These are phyloP conservation scores for Heterobasidion occidentale DNA, from an alignment of 1,284 basidiomycete species.

Conservation along the genomic window DNA sequence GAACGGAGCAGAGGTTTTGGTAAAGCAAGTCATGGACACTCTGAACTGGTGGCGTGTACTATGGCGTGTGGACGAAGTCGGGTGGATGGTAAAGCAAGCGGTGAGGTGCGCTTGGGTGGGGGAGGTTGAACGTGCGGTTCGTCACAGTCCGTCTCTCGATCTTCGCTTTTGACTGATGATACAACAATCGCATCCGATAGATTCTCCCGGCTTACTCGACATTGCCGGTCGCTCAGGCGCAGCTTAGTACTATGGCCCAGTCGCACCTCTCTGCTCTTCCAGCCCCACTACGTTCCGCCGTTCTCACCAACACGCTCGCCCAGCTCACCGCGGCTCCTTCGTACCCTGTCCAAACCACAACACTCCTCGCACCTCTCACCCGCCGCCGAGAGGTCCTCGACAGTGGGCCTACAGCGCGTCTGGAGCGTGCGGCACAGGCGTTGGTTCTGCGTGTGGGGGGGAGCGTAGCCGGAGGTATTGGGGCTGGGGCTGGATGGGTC, in stretches of 20 bases:
- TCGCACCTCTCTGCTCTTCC: constrained; percentile 39
- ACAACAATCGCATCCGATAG: not conserved
- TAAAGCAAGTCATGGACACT: constrained; percentile 43
- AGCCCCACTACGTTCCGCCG: constrained; percentile 49
- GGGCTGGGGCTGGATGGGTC: constrained; percentile 42
- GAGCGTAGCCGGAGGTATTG: constrained; percentile 52
- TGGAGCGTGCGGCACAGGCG: constrained; percentile 64
- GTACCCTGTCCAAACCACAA: constrained; percentile 38
- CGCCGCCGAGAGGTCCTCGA: constrained; percentile 53
- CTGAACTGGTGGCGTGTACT: constrained; percentile 59
- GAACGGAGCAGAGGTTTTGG: constrained; percentile 35
- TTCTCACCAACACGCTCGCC: constrained; percentile 62
- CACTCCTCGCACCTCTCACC: constrained; percentile 50
- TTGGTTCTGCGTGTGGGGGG: constrained; percentile 37
- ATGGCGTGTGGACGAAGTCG: constrained; percentile 68
- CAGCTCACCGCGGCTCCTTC: constrained; percentile 45
- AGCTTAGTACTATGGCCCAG: not conserved
- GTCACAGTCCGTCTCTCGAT: constrained; percentile 10
- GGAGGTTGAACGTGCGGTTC: constrained; percentile 57
- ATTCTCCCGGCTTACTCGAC: constrained; percentile 8
- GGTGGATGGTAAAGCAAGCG: constrained; percentile 42
- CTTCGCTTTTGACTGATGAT: not conserved
- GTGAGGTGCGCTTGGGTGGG: constrained; percentile 54
- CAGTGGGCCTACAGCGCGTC: constrained; percentile 44
- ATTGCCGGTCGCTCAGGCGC: constrained; percentile 4